Percentiles rank a stretch among this genome's conserved stretches.
phyloP scores from a whole-genome alignment of 805 yeast genomes.

The Saccharomycopsis fibuligera region DNA sequence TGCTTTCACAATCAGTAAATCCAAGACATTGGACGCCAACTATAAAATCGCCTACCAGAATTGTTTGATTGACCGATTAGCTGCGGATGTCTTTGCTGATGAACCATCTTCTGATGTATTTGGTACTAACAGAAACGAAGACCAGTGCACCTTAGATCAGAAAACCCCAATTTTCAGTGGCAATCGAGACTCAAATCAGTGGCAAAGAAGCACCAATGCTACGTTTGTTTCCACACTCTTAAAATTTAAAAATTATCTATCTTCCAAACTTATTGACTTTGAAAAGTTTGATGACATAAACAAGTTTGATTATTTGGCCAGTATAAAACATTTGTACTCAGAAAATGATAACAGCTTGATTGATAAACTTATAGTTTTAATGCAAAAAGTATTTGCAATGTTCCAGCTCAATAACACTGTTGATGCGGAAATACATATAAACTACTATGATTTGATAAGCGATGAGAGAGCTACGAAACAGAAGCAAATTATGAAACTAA shows the following conservation, averaged over 20 bases:
- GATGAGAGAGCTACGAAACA: not conserved
- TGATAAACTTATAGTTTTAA: not conserved
- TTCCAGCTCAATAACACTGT: not conserved
- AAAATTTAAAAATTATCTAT: not conserved
- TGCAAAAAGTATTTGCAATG: not conserved
- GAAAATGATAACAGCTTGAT: conserved; percentile 1
- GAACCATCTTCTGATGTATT: too few species aligned
- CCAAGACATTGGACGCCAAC: too few species aligned
- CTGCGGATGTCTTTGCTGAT: too few species aligned
- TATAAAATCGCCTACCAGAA: too few species aligned
- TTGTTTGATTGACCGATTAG: too few species aligned
- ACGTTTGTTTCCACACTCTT: too few species aligned
- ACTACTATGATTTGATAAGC: not conserved
- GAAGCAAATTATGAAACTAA: not conserved
- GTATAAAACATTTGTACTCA: conserved; percentile 3
- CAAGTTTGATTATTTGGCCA: conserved; percentile 5
- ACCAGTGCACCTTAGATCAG: too few species aligned
- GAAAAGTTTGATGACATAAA: not conserved
- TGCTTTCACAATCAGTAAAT: too few species aligned
- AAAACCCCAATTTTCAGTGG: too few species aligned
- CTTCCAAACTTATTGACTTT: not conserved
- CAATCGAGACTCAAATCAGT: too few species aligned
- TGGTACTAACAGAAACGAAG: too few species aligned
- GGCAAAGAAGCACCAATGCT: too few species aligned
- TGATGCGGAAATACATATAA: not conserved